Evolutionary conservation across 2,329 filamentous ascomycete species (phyloP), one percentile per base, ranked within the genome.

Genomic region (Lachnellula subtilissima): DNA sequence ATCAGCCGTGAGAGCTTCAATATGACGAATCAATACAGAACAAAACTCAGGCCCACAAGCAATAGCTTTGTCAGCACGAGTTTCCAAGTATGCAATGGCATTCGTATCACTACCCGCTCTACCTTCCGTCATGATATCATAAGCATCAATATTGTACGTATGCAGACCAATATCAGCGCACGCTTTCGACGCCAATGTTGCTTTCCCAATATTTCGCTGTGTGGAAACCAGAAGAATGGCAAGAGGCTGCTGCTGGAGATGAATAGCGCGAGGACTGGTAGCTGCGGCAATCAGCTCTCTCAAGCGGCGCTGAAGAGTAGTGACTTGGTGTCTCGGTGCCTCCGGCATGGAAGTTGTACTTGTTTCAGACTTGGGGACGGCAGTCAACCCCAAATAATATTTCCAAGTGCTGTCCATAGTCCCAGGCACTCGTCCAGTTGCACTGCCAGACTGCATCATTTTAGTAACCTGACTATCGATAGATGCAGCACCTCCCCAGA

Each of bases 61-160:
- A 70, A 97, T 85, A 7, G 91, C 94, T 56, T 94, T 83, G 59
- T 96, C 94, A 1, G 91, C 89, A 50, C 94, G 83, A 4, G 89
- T 90, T 68, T 94, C 88, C 15, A 99, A 76, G 63, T 96, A 89
- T 0, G 89, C 92, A 68, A 97, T 93, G 0, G 92, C 96, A 73
- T 97, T 97, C 28, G 96, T 88, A 68, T 99, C 94, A 8, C 90
- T 90, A 52, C 91, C 91, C 1, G 87, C 88, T 46, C 88, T 87
- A 14, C 91, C 90, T 70, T 97, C 93, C n/a, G 91, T 93, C 4
- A 96, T 78, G 43, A 99, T 90, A 65, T 99, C 94, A 66, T 96
- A 96, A 0, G 90, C 89, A 70, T 97, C 91, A 52, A 99, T 89
- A 0, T 83, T 74, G 69, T 96, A 97, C 0, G 86, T 88, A 70